A percentile compares a stretch with the other conserved stretches of the same genome.
phyloP scores from a whole-genome alignment of 768 basidiomycete species.

The Phlebiopsis flavidoalba region DNA sequence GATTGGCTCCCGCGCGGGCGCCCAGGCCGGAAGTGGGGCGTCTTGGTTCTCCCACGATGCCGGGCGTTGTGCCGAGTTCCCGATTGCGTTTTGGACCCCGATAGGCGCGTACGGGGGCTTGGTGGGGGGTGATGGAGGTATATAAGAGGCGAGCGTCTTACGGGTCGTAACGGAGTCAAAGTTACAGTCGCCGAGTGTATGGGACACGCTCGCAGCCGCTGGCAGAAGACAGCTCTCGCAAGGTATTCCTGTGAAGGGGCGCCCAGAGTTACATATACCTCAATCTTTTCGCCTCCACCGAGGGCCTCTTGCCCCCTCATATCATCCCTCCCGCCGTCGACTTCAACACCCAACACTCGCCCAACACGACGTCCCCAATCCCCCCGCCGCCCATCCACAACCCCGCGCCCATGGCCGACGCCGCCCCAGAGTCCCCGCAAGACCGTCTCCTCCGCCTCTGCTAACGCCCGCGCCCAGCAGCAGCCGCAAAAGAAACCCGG shows the following conservation, averaged over 20 bases:
- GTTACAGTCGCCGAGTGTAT: slow-evolving; percentile 8
- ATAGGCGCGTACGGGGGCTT: slow-evolving; percentile 3
- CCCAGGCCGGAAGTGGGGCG: slow-evolving; percentile 1
- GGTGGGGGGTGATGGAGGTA: slow-evolving; percentile 1
- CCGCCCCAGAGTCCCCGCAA: slow-evolving; percentile 27
- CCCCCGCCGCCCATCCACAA: slow-evolving; percentile 2
- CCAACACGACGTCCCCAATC: slow-evolving; percentile 17
- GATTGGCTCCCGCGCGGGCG: slow-evolving; percentile 9
- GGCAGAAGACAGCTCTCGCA: slow-evolving; percentile 14
- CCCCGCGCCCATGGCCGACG: slow-evolving; percentile 28
- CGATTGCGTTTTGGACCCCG: slow-evolving; percentile 9
- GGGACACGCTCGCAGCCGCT: slow-evolving; percentile 10
- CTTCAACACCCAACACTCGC: not conserved
- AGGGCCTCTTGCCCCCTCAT: slow-evolving; percentile 17
- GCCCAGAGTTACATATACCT: slow-evolving; percentile 17
- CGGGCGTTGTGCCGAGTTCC: slow-evolving; percentile 4
- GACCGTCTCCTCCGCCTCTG: slow-evolving; percentile 26
- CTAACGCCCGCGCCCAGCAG: slow-evolving; percentile 19
- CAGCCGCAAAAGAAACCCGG: slow-evolving; percentile 44
- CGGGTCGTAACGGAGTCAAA: slow-evolving; percentile 10
- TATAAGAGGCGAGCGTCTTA: slow-evolving; percentile 5
- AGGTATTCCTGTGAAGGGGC: slow-evolving; percentile 12
- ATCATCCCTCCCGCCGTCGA: slow-evolving; percentile 15
- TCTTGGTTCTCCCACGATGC: slow-evolving; percentile 10
- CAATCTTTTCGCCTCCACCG: slow-evolving; percentile 13